Evolutionary conservation across 139 green algal genomes (phyloP).

Genomic region (Spirogloea muscicola): DNA sequence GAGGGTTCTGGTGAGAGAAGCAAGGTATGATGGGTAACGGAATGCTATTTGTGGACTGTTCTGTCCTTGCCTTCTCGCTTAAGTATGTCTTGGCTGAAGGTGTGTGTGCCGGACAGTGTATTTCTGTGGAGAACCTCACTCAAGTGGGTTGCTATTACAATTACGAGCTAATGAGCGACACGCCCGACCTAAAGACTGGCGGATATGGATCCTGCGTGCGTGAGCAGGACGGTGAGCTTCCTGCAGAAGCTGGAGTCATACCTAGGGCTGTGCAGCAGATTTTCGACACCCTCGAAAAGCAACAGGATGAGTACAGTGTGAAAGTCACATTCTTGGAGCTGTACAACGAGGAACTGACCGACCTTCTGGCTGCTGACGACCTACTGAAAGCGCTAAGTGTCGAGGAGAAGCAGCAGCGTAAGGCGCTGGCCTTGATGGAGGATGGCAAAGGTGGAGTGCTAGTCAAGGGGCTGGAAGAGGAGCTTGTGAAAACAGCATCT

Average conservation of each 20-base stretch:
- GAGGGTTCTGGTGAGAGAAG: slow-evolving; percentile 73
- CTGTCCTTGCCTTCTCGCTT: no score
- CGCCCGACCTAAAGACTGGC: no score
- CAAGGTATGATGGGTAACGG: no score
- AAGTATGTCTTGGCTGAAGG: no score
- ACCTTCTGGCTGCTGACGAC: slow-evolving; percentile 69
- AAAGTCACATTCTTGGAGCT: slow-evolving; percentile 91
- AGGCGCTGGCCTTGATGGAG: slow-evolving; percentile 53
- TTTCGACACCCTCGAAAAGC: slow-evolving; percentile 80
- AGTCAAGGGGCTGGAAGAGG: slow-evolving; percentile 89
- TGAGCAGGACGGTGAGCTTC: slow-evolving; percentile 48
- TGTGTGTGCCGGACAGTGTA: no score
- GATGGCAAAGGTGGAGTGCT: slow-evolving; percentile 69
- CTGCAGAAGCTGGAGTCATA: slow-evolving; percentile 82
- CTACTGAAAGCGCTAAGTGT: slow-evolving; percentile 2
- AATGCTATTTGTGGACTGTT: no score
- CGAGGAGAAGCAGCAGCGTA: slow-evolving; percentile 27
- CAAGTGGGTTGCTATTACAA: no score
- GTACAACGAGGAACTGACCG: slow-evolving; percentile 99
- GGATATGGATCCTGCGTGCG: no score
- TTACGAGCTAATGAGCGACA: no score
- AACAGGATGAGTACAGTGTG: slow-evolving; percentile 61
- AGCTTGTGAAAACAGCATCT: slow-evolving; percentile 72
- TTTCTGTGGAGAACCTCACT: no score
- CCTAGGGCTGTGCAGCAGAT: slow-evolving; percentile 90